Conservation (phyloP, 352 stramenopile species). For the Phytophthora cryptogea region DNA sequence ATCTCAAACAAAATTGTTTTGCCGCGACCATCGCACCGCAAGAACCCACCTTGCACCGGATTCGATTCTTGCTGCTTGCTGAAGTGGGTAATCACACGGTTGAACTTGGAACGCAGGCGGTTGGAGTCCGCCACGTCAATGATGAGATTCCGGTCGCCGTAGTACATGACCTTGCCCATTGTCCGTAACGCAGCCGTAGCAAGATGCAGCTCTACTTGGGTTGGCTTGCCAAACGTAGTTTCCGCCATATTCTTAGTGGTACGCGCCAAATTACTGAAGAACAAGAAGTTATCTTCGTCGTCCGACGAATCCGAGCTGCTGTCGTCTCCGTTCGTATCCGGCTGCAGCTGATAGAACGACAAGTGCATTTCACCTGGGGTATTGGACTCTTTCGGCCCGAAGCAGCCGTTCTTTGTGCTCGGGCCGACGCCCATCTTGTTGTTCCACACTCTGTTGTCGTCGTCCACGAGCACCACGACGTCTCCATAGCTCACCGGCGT, state of each 20-base stretch:
- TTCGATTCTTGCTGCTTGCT: slow-evolving; percentile 63
- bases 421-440: slow-evolving; percentile 84
- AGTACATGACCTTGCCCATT: slow-evolving; percentile 77
- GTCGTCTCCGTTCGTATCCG: slow-evolving; percentile 37
- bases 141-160: slow-evolving; percentile 75
- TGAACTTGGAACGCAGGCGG: slow-evolving; percentile 81
- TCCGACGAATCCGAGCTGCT: slow-evolving; percentile 63
- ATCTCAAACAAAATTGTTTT: slow-evolving; percentile 79
- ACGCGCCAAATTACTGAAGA: slow-evolving; percentile 60
- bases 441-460: slow-evolving; percentile 74
- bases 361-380: slow-evolving; percentile 81
- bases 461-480: slow-evolving; percentile 81
- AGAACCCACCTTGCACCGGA: slow-evolving; percentile 64
- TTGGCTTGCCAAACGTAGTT: slow-evolving; percentile 67
- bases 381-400: slow-evolving; percentile 73
- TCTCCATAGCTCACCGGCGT: slow-evolving; percentile 81
- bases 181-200: slow-evolving; percentile 54
- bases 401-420: slow-evolving; percentile 81
- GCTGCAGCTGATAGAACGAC: slow-evolving; percentile 68
- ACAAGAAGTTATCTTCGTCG: slow-evolving; percentile 69
- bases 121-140: slow-evolving; percentile 87
- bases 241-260: slow-evolving; percentile 72
- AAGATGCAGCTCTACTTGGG: slow-evolving; percentile 59
- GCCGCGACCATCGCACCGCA: slow-evolving; percentile 76
- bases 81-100: slow-evolving; percentile 82